phyloP scores from a whole-genome alignment of 2,329 filamentous ascomycete species.

The Whalleya microplaca region DNA sequence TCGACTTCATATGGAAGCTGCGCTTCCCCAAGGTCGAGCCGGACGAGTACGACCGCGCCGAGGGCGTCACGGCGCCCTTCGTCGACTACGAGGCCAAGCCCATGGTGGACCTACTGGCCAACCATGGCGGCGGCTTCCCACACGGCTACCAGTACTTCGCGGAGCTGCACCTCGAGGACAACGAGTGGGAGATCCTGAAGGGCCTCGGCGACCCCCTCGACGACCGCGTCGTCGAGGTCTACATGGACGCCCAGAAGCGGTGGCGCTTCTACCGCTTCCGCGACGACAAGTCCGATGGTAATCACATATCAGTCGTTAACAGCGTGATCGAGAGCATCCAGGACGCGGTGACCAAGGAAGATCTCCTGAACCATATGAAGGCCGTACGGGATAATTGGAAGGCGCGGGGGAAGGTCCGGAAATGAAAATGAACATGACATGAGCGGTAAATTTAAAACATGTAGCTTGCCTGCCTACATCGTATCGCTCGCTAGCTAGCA shows the following conservation, averaged over 20 bases:
- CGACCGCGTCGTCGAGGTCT: constrained; percentile 88
- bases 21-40: constrained; percentile 75
- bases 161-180: constrained; percentile 68
- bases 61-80: constrained; percentile 65
- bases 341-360: constrained; percentile 81
- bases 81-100: constrained; percentile 82
- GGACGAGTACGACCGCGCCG: constrained; percentile 67
- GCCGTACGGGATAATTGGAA: constrained; percentile 85
- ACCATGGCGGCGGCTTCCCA: constrained; percentile 59
- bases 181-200: constrained; percentile 87
- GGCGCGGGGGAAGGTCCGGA: constrained; percentile 48
- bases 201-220: constrained; percentile 74
- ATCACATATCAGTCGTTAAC: constrained; percentile 81
- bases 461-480: too few relatives aligned
- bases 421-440: constrained; percentile 6
- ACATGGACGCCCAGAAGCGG: constrained; percentile 70
- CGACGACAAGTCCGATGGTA: constrained; percentile 90
- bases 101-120: constrained; percentile 71
- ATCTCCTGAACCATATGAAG: constrained; percentile 71
- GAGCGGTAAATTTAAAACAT: neutral
- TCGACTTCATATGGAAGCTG: constrained; percentile 85
- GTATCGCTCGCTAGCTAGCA: too few relatives aligned
- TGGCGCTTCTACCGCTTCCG: constrained; percentile 91
- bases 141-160: constrained; percentile 67
- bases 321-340: constrained; percentile 90